Conservation (phyloP, 1,139 yeast genomes). For the Diutina scorzettiae region DNA sequence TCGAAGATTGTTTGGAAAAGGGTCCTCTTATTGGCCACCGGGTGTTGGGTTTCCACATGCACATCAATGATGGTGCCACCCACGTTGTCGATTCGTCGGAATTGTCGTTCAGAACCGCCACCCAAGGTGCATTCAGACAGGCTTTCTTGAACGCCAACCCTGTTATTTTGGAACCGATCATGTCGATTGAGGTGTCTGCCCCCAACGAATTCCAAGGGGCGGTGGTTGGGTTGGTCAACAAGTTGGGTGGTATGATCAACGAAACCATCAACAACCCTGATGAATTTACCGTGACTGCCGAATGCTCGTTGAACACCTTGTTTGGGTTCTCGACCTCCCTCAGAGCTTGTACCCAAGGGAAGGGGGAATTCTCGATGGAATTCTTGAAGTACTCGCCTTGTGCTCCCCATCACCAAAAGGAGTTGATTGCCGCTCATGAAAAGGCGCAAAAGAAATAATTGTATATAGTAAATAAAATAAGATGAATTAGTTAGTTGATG, state of each 20-base stretch:
- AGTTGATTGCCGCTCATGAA: slow-evolving; percentile 60
- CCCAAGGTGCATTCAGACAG: slow-evolving; percentile 83
- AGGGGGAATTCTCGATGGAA: slow-evolving; percentile 94
- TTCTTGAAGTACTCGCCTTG: slow-evolving; percentile 89
- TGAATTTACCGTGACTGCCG: slow-evolving; percentile 88
- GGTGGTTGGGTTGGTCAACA: slow-evolving; percentile 84
- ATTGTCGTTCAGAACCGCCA: slow-evolving; percentile 87
- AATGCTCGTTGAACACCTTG: slow-evolving; percentile 89
- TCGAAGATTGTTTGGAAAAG: slow-evolving; percentile 87
- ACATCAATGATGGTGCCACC: slow-evolving; percentile 92
- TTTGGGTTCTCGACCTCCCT: slow-evolving; percentile 93
- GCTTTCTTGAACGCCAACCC: slow-evolving; percentile 81
- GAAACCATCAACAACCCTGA: slow-evolving; percentile 93
- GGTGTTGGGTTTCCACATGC: slow-evolving; percentile 87
- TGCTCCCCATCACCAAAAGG: slow-evolving; percentile 80
- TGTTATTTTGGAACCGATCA: slow-evolving; percentile 87
- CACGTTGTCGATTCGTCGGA: slow-evolving; percentile 97
- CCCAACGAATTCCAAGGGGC: slow-evolving; percentile 95
- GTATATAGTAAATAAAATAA: neutral
- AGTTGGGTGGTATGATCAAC: slow-evolving; percentile 81
- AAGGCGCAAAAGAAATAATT: slow-evolving; percentile 30
- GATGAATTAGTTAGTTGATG: no score
- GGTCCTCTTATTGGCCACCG: slow-evolving; percentile 95
- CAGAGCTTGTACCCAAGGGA: slow-evolving; percentile 97
- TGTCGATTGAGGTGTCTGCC: slow-evolving; percentile 87